Conservation (phyloP, 192 early-diverging fungal genomes). For the Kappamyces sp. region DNA sequence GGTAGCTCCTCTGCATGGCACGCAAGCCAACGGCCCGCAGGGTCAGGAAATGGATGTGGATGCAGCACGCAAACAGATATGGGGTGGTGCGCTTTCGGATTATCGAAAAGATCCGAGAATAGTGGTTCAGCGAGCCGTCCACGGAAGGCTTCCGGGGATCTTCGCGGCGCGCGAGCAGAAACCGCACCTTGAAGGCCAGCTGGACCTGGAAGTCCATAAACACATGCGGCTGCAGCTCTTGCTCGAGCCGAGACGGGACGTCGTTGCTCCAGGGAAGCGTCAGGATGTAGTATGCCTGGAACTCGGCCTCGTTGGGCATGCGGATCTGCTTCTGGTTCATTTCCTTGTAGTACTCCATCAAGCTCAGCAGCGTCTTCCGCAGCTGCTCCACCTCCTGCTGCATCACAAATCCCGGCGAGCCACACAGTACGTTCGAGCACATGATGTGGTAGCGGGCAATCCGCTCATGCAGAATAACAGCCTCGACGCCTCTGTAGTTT, state of each 20-base stretch:
- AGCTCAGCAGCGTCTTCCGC: constrained; percentile 74
- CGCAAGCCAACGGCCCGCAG: constrained; percentile 69
- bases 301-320: constrained; percentile 81
- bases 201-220: constrained; percentile 62
- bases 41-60: constrained; percentile 67
- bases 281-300: constrained; percentile 82
- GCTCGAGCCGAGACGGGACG: constrained; percentile 55
- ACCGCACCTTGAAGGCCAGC: constrained; percentile 62
- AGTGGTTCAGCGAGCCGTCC: constrained; percentile 48
- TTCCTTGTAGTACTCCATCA: constrained; percentile 86
- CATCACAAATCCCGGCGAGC: constrained; percentile 58
- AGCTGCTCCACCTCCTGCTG: constrained; percentile 88
- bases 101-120: constrained; percentile 67
- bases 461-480: constrained; percentile 66
- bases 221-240: constrained; percentile 49
- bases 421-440: constrained; percentile 67
- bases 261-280: constrained; percentile 69
- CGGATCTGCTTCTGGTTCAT: constrained; percentile 41
- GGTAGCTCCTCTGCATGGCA: constrained; percentile 56
- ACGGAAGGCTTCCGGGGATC: constrained; percentile 23
- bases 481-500: constrained; percentile 64
- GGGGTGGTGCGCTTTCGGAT: constrained; percentile 53
- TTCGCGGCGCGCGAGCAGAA: constrained; percentile 50
- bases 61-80: constrained; percentile 70
- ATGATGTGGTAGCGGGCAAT: constrained; percentile 86